phyloP scores from a whole-genome alignment of 768 basidiomycete species.

The Auriscalpium microsporum region DNA sequence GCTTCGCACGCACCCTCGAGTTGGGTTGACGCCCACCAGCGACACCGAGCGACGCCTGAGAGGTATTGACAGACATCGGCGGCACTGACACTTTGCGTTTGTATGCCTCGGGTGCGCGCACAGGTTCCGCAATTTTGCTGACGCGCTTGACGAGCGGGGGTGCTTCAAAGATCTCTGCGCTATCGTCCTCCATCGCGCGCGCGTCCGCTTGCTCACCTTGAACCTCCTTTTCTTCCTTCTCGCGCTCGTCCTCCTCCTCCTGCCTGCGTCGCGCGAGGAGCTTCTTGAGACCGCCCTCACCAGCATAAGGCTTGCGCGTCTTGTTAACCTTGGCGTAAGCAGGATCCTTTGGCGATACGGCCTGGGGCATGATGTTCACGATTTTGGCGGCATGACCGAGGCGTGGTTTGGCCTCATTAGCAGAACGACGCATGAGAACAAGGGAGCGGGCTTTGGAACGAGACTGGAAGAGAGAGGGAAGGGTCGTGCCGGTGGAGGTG shows the following conservation, averaged over 20 bases:
- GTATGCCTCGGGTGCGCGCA: conserved; percentile 16
- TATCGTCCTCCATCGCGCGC: conserved; percentile 26
- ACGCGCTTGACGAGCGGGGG: conserved; percentile 9
- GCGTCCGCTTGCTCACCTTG: conserved; percentile 21
- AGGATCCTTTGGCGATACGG: conserved; percentile 26
- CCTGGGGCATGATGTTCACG: conserved; percentile 16
- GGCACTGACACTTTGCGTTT: conserved; percentile 24
- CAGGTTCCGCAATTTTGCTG: conserved; percentile 17
- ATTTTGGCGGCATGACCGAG: conserved; percentile 29
- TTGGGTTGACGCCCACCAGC: conserved; percentile 5
- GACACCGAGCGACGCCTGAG: not conserved
- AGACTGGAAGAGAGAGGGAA: conserved; percentile 59
- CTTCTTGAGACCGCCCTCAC: conserved; percentile 73
- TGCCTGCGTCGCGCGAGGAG: conserved; percentile 53
- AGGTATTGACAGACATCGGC: not conserved
- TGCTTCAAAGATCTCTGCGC: conserved; percentile 16
- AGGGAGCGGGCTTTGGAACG: conserved; percentile 30
- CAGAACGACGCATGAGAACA: conserved; percentile 57
- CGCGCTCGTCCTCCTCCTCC: conserved; percentile 44
- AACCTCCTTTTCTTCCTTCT: conserved; percentile 23
- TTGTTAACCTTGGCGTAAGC: conserved; percentile 1
- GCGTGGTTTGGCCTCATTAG: conserved; percentile 35
- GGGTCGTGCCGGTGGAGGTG: not conserved
- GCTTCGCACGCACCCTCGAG: not conserved
- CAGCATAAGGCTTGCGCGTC: conserved; percentile 62